Evolutionary conservation across 1,139 yeast genomes (phyloP).

Genomic region (Nakaseomyces kungkrabaensis): DNA sequence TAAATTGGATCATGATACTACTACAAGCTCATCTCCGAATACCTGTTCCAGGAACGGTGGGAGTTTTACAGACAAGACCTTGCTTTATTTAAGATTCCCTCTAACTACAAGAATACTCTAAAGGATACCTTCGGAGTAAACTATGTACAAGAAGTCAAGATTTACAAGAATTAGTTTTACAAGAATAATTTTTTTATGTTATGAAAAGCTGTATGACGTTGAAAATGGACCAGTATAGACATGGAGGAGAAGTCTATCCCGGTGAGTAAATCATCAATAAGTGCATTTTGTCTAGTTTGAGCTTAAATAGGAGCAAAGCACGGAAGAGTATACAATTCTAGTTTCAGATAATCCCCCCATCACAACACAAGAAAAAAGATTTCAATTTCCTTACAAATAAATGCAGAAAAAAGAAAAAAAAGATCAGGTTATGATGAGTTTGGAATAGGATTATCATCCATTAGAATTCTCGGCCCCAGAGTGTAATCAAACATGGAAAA

Average conservation of each 20-base stretch:
- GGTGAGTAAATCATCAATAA: conserved; percentile 53
- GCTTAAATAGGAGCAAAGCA: conserved; percentile 89
- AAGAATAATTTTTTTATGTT: background rate
- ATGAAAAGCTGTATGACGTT: conserved; percentile 32
- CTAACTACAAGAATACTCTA: no score
- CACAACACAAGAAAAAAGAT: background rate
- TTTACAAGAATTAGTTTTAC: background rate
- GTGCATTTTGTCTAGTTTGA: conserved; percentile 79
- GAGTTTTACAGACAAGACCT: no score
- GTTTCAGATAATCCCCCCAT: conserved; percentile 1
- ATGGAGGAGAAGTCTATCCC: conserved; percentile 33
- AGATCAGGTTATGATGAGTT: background rate
- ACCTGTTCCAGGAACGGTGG: no score
- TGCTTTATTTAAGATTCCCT: no score
- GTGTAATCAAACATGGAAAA: conserved; percentile 62
- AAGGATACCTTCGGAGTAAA: no score
- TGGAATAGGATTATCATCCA: conserved; percentile 3
- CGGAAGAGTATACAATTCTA: conserved; percentile 26
- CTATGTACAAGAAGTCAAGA: no score
- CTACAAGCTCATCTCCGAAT: no score
- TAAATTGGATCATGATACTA: no score
- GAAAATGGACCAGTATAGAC: conserved; percentile 63
- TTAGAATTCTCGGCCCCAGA: conserved; percentile 66
- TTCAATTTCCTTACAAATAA: background rate
- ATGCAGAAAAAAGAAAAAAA: background rate